phyloP scores from a whole-genome alignment of 2,329 filamentous ascomycete genomes.

The Aspergillus japonicus region DNA sequence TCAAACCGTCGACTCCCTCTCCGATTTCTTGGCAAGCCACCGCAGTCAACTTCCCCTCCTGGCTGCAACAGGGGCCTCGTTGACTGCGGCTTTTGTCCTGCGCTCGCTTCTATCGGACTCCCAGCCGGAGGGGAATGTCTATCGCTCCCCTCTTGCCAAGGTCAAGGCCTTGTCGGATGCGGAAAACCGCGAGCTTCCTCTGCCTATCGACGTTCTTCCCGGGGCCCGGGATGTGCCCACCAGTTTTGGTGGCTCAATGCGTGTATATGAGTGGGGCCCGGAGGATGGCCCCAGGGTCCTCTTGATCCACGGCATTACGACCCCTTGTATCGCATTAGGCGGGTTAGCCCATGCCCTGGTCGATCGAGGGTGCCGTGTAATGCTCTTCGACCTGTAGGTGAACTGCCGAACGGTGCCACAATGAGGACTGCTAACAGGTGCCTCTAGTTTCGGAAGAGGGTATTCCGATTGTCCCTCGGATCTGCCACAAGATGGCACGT shows the following conservation, averaged over 20 bases:
- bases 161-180: conserved; percentile 34
- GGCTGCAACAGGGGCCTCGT: conserved; percentile 36
- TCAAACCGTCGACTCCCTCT: conserved; percentile 35
- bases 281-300: conserved; percentile 69
- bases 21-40: conserved; percentile 31
- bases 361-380: conserved; percentile 67
- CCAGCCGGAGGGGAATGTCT: conserved; percentile 16
- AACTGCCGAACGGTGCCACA: neutral
- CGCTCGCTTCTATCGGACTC: conserved; percentile 27
- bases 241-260: conserved; percentile 62
- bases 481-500: conserved; percentile 68
- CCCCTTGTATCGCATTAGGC: conserved; percentile 69
- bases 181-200: conserved; percentile 51
- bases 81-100: conserved; percentile 35
- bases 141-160: conserved; percentile 39
- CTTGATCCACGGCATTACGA: conserved; percentile 78
- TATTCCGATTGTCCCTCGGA: conserved; percentile 69
- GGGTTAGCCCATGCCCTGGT: conserved; percentile 66
- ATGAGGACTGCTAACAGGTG: neutral
- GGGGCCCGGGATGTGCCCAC: conserved; percentile 62
- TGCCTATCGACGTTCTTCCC: conserved; percentile 66
- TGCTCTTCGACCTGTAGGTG: conserved; percentile 66
- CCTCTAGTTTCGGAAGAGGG: conserved; percentile 60
- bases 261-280: conserved; percentile 80
- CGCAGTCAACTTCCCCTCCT: conserved; percentile 33